phyloP scores from a whole-genome alignment of 805 yeast species.

The Maudiozyma bulderi region DNA sequence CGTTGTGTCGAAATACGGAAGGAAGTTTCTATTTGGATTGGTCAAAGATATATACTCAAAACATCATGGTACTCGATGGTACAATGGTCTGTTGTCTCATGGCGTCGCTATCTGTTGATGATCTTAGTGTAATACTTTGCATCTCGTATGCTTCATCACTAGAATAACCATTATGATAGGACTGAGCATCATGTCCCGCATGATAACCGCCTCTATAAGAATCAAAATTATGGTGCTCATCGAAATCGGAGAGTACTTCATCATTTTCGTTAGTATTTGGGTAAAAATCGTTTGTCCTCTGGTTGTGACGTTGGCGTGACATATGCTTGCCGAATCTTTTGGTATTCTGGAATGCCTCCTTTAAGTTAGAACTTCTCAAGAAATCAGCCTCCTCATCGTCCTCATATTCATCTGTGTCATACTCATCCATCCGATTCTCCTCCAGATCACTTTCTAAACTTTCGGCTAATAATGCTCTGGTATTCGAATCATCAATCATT shows the following conservation, averaged over 20 bases:
- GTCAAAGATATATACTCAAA: slow-evolving; percentile 4
- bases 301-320: not conserved
- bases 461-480: not conserved
- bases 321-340: not conserved
- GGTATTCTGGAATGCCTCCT: not conserved
- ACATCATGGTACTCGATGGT: slow-evolving; percentile 21
- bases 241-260: not conserved
- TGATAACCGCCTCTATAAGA: not conserved
- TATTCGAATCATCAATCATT: not conserved
- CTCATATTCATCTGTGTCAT: not conserved
- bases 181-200: not conserved
- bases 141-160: slow-evolving; percentile 13
- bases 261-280: not conserved
- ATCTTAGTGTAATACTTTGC: slow-evolving; percentile 14
- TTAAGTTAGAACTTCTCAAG: not conserved
- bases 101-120: slow-evolving; percentile 12
- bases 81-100: slow-evolving; percentile 10
- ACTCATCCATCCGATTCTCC: not conserved
- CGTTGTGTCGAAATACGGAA: too few species aligned
- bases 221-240: not conserved
- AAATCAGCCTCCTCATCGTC: slow-evolving; percentile 1
- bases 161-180: not conserved
- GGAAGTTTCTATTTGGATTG: not conserved
- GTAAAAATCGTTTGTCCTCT: not conserved
- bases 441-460: not conserved